Evolutionary conservation across 1,139 yeast genomes (phyloP).

Genomic region (Diutina neorugosa): DNA sequence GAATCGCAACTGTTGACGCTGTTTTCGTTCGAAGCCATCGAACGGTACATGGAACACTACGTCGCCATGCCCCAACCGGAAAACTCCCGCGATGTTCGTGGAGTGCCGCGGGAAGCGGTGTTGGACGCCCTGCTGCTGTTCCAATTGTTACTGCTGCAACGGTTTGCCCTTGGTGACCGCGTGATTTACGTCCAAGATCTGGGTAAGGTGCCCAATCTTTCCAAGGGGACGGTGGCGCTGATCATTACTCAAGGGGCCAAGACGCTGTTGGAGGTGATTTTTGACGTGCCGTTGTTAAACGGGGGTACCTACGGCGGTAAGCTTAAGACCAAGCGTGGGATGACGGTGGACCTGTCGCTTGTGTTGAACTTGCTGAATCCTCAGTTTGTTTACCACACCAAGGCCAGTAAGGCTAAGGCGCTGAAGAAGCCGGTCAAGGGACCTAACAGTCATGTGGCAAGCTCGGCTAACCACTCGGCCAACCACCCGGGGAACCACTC

Average conservation of each 20-base stretch:
- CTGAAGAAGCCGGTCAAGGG: slow-evolving; percentile 16
- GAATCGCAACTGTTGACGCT: slow-evolving; percentile 73
- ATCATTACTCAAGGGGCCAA: slow-evolving; percentile 53
- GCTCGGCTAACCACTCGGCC: slow-evolving; percentile 8
- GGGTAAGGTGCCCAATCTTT: slow-evolving; percentile 81
- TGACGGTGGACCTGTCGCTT: slow-evolving; percentile 70
- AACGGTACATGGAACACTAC: slow-evolving; percentile 43
- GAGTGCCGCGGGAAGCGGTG: slow-evolving; percentile 80
- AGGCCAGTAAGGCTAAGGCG: slow-evolving; percentile 37
- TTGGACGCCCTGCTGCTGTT: slow-evolving; percentile 66
- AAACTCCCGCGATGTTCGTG: slow-evolving; percentile 49
- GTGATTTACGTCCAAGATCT: slow-evolving; percentile 76
- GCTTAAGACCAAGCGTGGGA: slow-evolving; percentile 67
- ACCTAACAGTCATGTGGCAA: slow-evolving; percentile 11
- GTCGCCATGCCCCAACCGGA: slow-evolving; percentile 27
- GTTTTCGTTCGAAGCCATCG: slow-evolving; percentile 56
- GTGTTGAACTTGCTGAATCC: slow-evolving; percentile 65
- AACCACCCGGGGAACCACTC: neutral
- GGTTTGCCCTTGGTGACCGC: slow-evolving; percentile 80
- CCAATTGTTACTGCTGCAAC: slow-evolving; percentile 62
- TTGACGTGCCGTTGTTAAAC: slow-evolving; percentile 72
- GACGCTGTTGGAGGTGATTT: slow-evolving; percentile 56
- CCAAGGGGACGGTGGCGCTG: slow-evolving; percentile 87
- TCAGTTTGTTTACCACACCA: slow-evolving; percentile 68
- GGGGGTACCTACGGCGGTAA: slow-evolving; percentile 78